Evolutionary conservation across 2,329 filamentous ascomycete genomes (phyloP), one percentile per base, ranked within the genome.

Genomic region (Alternaria angustiovoidea): DNA sequence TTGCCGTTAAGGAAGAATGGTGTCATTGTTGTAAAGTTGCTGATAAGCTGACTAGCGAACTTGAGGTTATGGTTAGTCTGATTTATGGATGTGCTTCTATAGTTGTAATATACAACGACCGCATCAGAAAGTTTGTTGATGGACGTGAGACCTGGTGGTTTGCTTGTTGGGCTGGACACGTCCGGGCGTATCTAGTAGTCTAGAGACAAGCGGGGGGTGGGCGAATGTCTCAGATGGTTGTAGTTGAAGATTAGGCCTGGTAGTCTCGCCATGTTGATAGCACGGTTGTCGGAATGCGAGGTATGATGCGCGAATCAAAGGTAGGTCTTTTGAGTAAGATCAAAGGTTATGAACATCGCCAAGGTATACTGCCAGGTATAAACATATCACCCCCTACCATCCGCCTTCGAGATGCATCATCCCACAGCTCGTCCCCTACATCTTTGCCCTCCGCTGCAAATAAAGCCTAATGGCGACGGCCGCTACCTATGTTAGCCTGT

Each of bases 371-470:
- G 6, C 46, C 5, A 1, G 14, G 12, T 42, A 24, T 24, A 42
- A 24, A 42, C 20, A n/a, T 0, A 2, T 49, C 20, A 49, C 5
- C 14, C 14, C 20, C 14, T 12, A 1, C 8, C 20, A 7, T 34
- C 36, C 16, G 1, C 14, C 6, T 32, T 8, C 14, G 18, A 8
- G 8, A n/a, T 30, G n/a, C 26, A 3, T 30, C 8, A 6, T 11
- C 6, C 16, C 18, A 44, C n/a, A 24, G 30, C 20, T 8, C 14
- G 7, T 49, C 14, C 2, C 3, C 32, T 57, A 60, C 47, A 60
- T 30, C 47, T 57, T 60, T 4, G 53, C 38, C 22, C 32, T 57
- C 6, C 57, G 57, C 53, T 60, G 57, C n/a, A 60, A 22, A 39
- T 60, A 60, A 2, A 51, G n/a, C 26, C 36, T 56, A n/a, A 60